Evolutionary conservation across 805 yeast species (phyloP).

Genomic region (Metschnikowia cubensis): DNA sequence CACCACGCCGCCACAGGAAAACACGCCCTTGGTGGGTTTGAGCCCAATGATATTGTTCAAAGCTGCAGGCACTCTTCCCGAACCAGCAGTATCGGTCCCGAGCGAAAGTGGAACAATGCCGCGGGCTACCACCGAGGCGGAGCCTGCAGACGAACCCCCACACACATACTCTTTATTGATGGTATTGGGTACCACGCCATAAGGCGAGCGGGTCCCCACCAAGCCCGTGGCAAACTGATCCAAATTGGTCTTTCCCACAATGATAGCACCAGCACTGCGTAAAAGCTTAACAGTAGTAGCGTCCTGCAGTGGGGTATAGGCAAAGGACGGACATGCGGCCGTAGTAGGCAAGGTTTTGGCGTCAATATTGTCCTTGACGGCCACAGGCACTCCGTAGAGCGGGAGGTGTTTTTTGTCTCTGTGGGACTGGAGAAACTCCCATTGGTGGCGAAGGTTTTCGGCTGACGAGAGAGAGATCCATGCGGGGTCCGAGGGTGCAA

Average conservation of each 20-base stretch:
- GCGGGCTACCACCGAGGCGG: slow-evolving; percentile 86
- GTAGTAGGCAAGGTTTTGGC: slow-evolving; percentile 80
- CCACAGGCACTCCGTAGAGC: slow-evolving; percentile 91
- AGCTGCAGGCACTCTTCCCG: slow-evolving; percentile 97
- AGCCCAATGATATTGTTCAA: slow-evolving; percentile 87
- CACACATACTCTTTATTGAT: slow-evolving; percentile 75
- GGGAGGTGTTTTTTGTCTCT: slow-evolving; percentile 53
- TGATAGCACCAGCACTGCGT: slow-evolving; percentile 86
- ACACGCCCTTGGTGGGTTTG: slow-evolving; percentile 87
- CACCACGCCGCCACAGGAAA: slow-evolving; percentile 88
- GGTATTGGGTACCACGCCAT: slow-evolving; percentile 82
- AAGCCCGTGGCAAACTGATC: slow-evolving; percentile 98
- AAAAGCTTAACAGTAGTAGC: slow-evolving; percentile 72
- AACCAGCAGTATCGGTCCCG: slow-evolving; percentile 98
- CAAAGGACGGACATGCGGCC: slow-evolving; percentile 89
- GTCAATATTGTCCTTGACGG: slow-evolving; percentile 92
- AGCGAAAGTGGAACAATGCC: slow-evolving; percentile 86
- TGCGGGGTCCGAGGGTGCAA: slow-evolving; percentile 68
- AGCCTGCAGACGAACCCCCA: slow-evolving; percentile 96
- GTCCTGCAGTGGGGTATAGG: slow-evolving; percentile 65
- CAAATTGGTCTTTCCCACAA: slow-evolving; percentile 89
- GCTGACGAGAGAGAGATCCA: slow-evolving; percentile 80
- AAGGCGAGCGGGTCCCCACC: slow-evolving; percentile 93
- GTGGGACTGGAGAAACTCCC: slow-evolving; percentile 67
- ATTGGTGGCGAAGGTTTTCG: slow-evolving; percentile 68